phyloP scores from a whole-genome alignment of 495 filamentous ascomycete species.

The Recurvomyces mirabilis region DNA sequence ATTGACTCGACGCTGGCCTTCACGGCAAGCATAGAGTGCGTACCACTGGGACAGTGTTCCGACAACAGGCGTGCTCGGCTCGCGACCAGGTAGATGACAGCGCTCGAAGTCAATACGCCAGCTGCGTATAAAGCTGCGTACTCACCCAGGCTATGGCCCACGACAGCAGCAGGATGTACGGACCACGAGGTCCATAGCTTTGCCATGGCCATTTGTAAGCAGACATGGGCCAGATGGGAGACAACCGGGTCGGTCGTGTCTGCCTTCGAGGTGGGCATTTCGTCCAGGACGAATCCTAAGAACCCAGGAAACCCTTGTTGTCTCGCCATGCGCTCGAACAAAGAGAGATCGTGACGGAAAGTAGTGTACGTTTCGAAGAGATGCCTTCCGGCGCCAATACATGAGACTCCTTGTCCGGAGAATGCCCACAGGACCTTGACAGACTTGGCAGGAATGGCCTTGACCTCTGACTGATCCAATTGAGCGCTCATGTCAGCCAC shows the following conservation, averaged over 20 bases:
- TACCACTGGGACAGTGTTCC: constrained; percentile 6
- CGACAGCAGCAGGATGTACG: constrained; percentile 24
- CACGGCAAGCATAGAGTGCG: constrained; percentile 28
- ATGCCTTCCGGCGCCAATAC: constrained; percentile 4
- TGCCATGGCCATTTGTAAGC: constrained; percentile 30
- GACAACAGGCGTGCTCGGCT: constrained; percentile 16
- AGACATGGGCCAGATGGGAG: constrained; percentile 28
- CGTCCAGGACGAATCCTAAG: constrained; percentile 2
- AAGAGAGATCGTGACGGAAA: constrained; percentile 7
- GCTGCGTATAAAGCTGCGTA: constrained; percentile 24
- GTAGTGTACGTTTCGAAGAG: constrained; percentile 3
- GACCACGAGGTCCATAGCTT: constrained; percentile 29
- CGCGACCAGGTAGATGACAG: constrained; percentile 19
- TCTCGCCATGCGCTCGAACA: constrained; percentile 2
- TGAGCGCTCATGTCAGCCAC: not conserved
- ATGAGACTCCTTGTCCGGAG: constrained; percentile 15
- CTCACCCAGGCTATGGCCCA: constrained; percentile 29
- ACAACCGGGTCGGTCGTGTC: not conserved
- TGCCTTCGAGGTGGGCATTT: not conserved
- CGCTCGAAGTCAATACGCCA: constrained; percentile 18
- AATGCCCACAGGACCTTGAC: constrained; percentile 14
- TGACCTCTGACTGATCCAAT: constrained; percentile 23
- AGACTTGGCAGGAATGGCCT: constrained; percentile 14
- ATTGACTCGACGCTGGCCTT: constrained; percentile 1
- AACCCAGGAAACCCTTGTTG: constrained; percentile 10